These are phyloP conservation scores for Syzygium grande DNA, from an alignment of 345 rosid species.

Conservation along the genomic window DNA sequence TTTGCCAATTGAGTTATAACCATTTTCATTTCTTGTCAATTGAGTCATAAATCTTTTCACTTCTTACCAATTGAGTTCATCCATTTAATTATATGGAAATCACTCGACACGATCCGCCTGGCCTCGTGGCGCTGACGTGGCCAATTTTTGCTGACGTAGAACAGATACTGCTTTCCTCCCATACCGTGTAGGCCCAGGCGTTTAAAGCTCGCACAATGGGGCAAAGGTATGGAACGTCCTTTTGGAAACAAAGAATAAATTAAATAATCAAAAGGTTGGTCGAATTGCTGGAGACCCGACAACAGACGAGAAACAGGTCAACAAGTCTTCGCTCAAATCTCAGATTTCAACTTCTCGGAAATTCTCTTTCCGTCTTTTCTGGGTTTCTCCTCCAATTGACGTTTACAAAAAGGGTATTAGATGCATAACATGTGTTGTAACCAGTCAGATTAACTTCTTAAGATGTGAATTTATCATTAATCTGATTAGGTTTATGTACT, in stretches of 20 bases:
- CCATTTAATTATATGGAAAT: too few species aligned
- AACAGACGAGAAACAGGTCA: accelerated
- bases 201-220: background rate
- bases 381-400: background rate
- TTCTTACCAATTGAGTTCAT: too few species aligned
- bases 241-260: background rate
- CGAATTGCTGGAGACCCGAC: background rate
- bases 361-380: background rate
- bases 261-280: background rate
- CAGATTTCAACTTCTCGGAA: background rate
- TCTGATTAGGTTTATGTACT: background rate
- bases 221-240: background rate
- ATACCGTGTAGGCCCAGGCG: background rate
- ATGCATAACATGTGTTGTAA: background rate
- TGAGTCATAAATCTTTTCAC: too few species aligned
- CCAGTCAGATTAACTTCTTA: background rate
- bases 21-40: too few species aligned
- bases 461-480: background rate
- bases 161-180: background rate
- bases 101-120: too few species aligned
- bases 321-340: background rate
- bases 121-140: too few species aligned
- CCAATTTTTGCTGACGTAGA: too few species aligned
- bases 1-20: too few species aligned
- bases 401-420: background rate